phyloP scores from a whole-genome alignment of 192 early-diverging fungal genomes.

The Coemansia sp. region DNA sequence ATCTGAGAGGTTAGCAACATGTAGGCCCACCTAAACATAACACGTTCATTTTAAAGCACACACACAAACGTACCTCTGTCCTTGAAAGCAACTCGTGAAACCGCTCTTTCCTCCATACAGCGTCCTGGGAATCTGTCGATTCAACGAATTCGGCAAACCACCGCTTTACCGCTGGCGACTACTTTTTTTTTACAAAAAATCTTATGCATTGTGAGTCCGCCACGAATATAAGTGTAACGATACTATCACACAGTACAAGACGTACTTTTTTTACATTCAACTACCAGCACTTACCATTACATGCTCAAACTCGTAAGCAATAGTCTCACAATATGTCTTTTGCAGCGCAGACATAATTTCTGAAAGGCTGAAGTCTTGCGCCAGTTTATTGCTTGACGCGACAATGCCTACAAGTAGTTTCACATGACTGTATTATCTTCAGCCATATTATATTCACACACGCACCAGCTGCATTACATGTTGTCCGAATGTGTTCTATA shows the following conservation, averaged over 20 bases:
- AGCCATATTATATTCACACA: slow-evolving; percentile 11
- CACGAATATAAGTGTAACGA: too few relatives aligned
- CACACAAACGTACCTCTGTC: slow-evolving; percentile 26
- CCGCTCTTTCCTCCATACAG: slow-evolving; percentile 58
- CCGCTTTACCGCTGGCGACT: slow-evolving; percentile 68
- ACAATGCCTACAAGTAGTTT: slow-evolving; percentile 28
- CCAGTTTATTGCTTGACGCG: slow-evolving; percentile 13
- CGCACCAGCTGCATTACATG: not conserved
- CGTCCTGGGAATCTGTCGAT: slow-evolving; percentile 22
- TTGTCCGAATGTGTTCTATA: not conserved
- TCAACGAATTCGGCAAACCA: slow-evolving; percentile 88
- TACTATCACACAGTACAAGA: not conserved
- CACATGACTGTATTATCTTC: not conserved
- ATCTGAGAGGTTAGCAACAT: not conserved
- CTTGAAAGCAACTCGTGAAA: slow-evolving; percentile 56
- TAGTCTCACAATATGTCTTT: slow-evolving; percentile 70
- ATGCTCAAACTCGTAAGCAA: slow-evolving; percentile 93
- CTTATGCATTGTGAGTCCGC: not conserved
- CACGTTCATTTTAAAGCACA: not conserved
- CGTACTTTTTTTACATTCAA: not conserved
- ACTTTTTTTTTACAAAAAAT: slow-evolving; percentile 6
- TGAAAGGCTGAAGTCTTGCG: slow-evolving; percentile 18
- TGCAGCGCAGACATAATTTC: slow-evolving; percentile 54
- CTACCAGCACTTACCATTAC: slow-evolving; percentile 56
- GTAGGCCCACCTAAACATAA: not conserved